Conservation (phyloP, 768 basidiomycete genomes). For the Suillus plorans region DNA sequence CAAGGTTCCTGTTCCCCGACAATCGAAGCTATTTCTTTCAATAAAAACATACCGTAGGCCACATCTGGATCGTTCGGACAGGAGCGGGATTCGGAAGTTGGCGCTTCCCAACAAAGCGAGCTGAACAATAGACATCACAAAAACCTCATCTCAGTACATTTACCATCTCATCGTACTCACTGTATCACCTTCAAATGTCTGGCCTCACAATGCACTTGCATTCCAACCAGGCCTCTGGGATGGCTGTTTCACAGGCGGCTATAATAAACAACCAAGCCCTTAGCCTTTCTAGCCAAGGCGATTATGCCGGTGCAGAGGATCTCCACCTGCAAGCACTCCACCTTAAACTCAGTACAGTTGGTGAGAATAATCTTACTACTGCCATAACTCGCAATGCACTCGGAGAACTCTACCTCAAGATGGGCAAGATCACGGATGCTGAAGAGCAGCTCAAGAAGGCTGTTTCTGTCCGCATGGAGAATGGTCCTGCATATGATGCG, state of each 20-base stretch:
- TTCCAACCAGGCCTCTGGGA: slow-evolving; percentile 9
- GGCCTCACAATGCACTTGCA: slow-evolving; percentile 1
- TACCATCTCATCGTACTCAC: not conserved
- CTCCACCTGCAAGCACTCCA: slow-evolving; percentile 32
- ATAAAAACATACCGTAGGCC: not conserved
- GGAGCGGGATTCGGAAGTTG: not conserved
- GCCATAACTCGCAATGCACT: slow-evolving; percentile 35
- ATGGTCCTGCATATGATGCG: slow-evolving; percentile 29
- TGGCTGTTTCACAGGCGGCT: slow-evolving; percentile 11
- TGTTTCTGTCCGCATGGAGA: slow-evolving; percentile 23
- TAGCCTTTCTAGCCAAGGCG: slow-evolving; percentile 19
- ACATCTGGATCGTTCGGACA: not conserved
- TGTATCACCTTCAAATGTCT: not conserved
- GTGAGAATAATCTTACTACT: slow-evolving; percentile 23
- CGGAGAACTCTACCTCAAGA: slow-evolving; percentile 36
- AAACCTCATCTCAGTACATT: not conserved
- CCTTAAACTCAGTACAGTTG: slow-evolving; percentile 25
- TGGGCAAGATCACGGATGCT: slow-evolving; percentile 36
- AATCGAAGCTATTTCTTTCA: not conserved
- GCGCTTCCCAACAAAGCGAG: not conserved
- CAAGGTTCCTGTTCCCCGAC: not conserved
- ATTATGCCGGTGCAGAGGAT: slow-evolving; percentile 28
- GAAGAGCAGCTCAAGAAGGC: slow-evolving; percentile 36
- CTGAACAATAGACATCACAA: not conserved
- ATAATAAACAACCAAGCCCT: slow-evolving; percentile 22